Evolutionary conservation across 2,329 filamentous ascomycete species (phyloP).

Genomic region (Talaromyces piceae): DNA sequence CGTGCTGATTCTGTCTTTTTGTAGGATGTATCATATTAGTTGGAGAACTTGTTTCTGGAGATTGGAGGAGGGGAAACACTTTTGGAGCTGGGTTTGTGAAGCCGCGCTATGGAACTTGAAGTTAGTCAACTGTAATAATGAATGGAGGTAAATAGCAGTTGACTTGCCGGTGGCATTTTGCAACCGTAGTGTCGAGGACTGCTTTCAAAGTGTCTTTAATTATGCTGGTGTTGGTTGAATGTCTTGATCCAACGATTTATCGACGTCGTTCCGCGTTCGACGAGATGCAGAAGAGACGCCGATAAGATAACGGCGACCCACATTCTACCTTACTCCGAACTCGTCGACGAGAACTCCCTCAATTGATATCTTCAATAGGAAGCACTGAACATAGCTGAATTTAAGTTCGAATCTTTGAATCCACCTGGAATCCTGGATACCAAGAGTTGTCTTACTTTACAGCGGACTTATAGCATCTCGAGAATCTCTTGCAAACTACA

Average conservation of each 20-base stretch:
- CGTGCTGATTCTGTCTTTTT: conserved; percentile 55
- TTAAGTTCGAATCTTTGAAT: too few species aligned
- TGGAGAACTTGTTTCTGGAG: not conserved
- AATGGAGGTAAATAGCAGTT: too few species aligned
- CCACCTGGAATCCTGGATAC: too few species aligned
- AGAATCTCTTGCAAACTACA: too few species aligned
- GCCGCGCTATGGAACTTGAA: conserved; percentile 29
- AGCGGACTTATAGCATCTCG: too few species aligned
- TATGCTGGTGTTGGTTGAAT: not conserved
- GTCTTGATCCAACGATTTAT: not conserved
- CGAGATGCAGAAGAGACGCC: not conserved
- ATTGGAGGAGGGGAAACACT: conserved; percentile 19
- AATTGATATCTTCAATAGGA: too few species aligned
- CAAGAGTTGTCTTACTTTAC: too few species aligned
- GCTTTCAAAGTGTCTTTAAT: too few species aligned
- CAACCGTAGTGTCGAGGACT: not conserved
- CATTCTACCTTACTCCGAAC: not conserved
- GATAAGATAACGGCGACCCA: not conserved
- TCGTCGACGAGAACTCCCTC: too few species aligned
- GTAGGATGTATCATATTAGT: not conserved
- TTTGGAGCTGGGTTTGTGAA: conserved; percentile 42
- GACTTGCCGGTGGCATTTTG: conserved; percentile 9
- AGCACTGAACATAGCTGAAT: too few species aligned
- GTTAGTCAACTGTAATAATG: too few species aligned
- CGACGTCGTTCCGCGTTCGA: not conserved